Evolutionary conservation across 805 yeast species (phyloP).

Genomic region (Zygotorulaspora danielsina): DNA sequence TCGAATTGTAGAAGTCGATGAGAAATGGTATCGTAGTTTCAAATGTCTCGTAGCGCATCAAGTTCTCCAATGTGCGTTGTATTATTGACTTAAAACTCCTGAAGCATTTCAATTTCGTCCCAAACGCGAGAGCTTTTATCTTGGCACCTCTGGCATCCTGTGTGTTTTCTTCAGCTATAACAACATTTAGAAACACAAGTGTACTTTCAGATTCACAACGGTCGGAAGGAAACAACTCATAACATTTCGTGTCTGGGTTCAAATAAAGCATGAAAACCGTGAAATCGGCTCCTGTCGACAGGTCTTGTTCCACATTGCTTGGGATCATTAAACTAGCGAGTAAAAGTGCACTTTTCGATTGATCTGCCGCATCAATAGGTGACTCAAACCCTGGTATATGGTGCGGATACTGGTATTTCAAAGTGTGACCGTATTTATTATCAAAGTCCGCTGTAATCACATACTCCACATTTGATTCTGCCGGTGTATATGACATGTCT

Average conservation of each 20-base stretch:
- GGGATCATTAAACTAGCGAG: slow-evolving; percentile 60
- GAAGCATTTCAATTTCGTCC: slow-evolving; percentile 51
- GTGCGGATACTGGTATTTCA: slow-evolving; percentile 57
- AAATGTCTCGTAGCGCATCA: slow-evolving; percentile 21
- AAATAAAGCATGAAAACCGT: slow-evolving; percentile 52
- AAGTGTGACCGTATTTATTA: slow-evolving; percentile 64
- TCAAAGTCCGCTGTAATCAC: slow-evolving; percentile 76
- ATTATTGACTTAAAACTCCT: slow-evolving; percentile 57
- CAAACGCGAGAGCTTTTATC: slow-evolving; percentile 55
- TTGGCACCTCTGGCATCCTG: slow-evolving; percentile 52
- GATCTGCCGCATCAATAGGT: slow-evolving; percentile 20
- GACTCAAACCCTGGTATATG: slow-evolving; percentile 38
- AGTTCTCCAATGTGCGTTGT: slow-evolving; percentile 44
- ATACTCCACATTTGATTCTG: slow-evolving; percentile 44
- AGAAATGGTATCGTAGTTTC: slow-evolving; percentile 12
- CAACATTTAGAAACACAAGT: slow-evolving; percentile 53
- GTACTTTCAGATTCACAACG: slow-evolving; percentile 33
- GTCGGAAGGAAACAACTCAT: slow-evolving; percentile 27
- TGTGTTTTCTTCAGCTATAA: slow-evolving; percentile 44
- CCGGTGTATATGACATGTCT: background rate
- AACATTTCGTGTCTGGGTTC: slow-evolving; percentile 21
- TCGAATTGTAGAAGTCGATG: slow-evolving; percentile 23
- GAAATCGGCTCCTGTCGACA: slow-evolving; percentile 50
- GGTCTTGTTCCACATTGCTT: slow-evolving; percentile 49
- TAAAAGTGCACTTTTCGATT: slow-evolving; percentile 19